Percentiles rank a stretch among this genome's conserved stretches.
phyloP scores from a whole-genome alignment of 2,329 filamentous ascomycete genomes.

The Aspergillus unguis region DNA sequence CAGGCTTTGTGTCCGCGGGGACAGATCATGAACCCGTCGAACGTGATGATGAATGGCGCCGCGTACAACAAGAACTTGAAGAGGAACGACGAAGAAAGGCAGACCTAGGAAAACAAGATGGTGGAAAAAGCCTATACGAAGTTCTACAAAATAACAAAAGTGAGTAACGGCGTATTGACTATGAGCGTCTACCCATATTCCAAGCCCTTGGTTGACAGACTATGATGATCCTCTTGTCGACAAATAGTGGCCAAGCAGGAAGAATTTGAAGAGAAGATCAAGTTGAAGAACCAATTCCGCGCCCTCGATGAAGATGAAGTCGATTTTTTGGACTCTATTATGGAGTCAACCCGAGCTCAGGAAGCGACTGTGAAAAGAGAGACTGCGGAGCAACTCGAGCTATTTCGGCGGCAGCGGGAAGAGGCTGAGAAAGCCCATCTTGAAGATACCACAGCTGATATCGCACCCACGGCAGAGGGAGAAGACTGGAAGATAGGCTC shows the following conservation, averaged over 20 bases:
- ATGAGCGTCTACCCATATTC: not conserved
- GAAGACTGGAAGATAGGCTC: slow-evolving; percentile 50
- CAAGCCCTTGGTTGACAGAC: slow-evolving; percentile 37
- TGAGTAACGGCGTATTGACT: slow-evolving; percentile 27
- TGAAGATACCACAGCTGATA: slow-evolving; percentile 36
- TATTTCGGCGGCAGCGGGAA: slow-evolving; percentile 58
- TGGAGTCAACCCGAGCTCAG: slow-evolving; percentile 55
- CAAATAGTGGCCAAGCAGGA: slow-evolving; percentile 48
- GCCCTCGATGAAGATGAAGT: slow-evolving; percentile 51
- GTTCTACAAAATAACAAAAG: slow-evolving; percentile 51
- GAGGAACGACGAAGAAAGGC: slow-evolving; percentile 45
- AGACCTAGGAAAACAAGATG: slow-evolving; percentile 52
- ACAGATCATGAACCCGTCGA: slow-evolving; percentile 40
- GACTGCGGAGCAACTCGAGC: slow-evolving; percentile 56
- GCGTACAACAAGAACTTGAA: slow-evolving; percentile 45
- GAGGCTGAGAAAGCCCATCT: slow-evolving; percentile 53
- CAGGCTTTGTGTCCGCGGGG: slow-evolving; percentile 46
- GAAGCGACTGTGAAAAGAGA: slow-evolving; percentile 58
- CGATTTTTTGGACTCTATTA: slow-evolving; percentile 54
- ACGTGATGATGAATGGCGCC: slow-evolving; percentile 44
- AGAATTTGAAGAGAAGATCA: slow-evolving; percentile 50
- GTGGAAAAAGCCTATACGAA: slow-evolving; percentile 49
- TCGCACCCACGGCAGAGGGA: slow-evolving; percentile 31
- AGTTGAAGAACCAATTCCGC: slow-evolving; percentile 51
- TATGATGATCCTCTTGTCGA: slow-evolving; percentile 30